A percentile compares a stretch with the other conserved stretches of the same genome.
These are phyloP conservation scores for Talaromyces piceae DNA, from an alignment of 2,329 filamentous ascomycete genomes.

Conservation along the genomic window DNA sequence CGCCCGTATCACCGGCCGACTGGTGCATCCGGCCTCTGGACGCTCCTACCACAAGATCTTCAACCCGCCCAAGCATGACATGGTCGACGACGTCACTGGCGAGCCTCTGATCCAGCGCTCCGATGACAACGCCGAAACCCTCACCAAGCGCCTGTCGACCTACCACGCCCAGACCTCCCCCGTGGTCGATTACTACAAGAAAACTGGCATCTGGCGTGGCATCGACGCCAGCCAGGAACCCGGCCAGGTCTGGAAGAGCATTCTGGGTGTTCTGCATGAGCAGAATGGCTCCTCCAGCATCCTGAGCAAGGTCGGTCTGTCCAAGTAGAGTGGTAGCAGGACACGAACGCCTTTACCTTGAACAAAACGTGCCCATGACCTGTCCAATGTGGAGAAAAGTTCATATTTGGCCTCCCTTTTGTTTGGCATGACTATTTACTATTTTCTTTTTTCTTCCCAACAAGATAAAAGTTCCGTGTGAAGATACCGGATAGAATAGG, in stretches of 20 bases:
- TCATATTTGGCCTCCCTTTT: slow-evolving; percentile 7
- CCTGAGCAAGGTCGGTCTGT: slow-evolving; percentile 49
- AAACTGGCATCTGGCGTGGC: slow-evolving; percentile 92
- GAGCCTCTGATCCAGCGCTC: slow-evolving; percentile 94
- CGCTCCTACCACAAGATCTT: slow-evolving; percentile 98
- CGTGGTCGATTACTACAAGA: slow-evolving; percentile 93
- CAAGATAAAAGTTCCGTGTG: slow-evolving; percentile 7
- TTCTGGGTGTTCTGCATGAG: slow-evolving; percentile 68
- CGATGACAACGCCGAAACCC: slow-evolving; percentile 91
- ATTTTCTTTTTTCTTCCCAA: neutral
- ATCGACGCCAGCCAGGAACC: slow-evolving; percentile 96
- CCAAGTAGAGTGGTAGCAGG: slow-evolving; percentile 34
- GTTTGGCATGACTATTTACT: slow-evolving; percentile 11
- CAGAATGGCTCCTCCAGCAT: slow-evolving; percentile 30
- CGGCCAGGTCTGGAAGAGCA: slow-evolving; percentile 87
- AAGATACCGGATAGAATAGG: slow-evolving; percentile 6
- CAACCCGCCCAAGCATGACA: slow-evolving; percentile 88
- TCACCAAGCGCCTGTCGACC: slow-evolving; percentile 88
- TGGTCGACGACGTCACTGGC: slow-evolving; percentile 95
- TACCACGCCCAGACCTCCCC: slow-evolving; percentile 93
- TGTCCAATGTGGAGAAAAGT: slow-evolving; percentile 12
- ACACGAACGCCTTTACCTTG: neutral
- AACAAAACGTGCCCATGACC: slow-evolving; percentile 12
- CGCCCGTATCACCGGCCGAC: slow-evolving; percentile 88
- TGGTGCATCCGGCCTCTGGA: slow-evolving; percentile 91